A percentile compares a stretch with the other conserved stretches of the same genome.
Conservation (phyloP, 2,329 filamentous ascomycete species). For the Penicillium sp. region DNA sequence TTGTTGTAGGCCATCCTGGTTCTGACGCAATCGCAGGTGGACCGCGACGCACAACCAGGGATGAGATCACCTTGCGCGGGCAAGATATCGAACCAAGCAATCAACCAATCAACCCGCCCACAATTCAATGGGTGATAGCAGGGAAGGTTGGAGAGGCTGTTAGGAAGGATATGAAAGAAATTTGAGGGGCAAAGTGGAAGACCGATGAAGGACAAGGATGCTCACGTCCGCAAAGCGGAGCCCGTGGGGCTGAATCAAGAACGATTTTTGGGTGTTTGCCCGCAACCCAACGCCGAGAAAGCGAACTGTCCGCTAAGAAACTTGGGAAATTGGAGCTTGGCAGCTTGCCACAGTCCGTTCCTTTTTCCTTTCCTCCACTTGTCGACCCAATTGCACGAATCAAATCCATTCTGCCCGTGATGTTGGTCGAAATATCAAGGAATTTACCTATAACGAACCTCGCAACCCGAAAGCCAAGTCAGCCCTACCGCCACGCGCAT, state of each 20-base stretch:
- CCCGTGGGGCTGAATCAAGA: conserved; percentile 26
- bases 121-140: conserved; percentile 4
- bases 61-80: conserved; percentile 5
- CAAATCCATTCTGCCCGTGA: neutral
- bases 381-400: neutral
- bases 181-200: neutral
- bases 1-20: conserved; percentile 85
- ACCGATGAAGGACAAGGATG: neutral
- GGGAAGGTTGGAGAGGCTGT: neutral
- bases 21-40: conserved; percentile 30
- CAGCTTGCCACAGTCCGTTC: neutral
- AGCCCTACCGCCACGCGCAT: neutral
- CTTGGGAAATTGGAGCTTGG: neutral
- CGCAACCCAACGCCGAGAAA: conserved; percentile 14
- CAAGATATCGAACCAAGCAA: neutral
- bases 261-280: conserved; percentile 17
- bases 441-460: neutral
- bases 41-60: conserved; percentile 3
- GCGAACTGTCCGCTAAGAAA: neutral
- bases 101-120: neutral
- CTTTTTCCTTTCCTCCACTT: neutral
- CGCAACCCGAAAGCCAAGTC: neutral
- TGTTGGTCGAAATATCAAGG: neutral
- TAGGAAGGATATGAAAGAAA: conserved; percentile 1
- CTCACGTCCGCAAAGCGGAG: conserved; percentile 23